A percentile compares a stretch with the other conserved stretches of the same genome.
These are phyloP conservation scores for Didymella pomorum DNA, from an alignment of 2,329 filamentous ascomycete species.

Conservation along the genomic window DNA sequence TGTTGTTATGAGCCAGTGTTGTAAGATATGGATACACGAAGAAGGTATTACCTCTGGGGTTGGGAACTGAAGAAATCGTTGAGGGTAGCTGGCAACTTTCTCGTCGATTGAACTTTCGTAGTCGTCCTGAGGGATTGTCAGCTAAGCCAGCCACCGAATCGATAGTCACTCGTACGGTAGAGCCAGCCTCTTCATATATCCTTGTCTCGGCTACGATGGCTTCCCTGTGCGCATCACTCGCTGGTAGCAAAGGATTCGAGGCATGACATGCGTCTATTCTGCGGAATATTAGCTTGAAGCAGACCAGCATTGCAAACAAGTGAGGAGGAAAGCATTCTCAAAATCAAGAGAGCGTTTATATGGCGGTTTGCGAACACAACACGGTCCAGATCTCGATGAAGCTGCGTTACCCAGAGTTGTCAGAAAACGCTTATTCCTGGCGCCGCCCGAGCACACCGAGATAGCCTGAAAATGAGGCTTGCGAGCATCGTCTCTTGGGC, in stretches of 20 bases:
- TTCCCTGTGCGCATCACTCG: constrained; percentile 60
- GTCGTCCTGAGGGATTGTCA: constrained; percentile 44
- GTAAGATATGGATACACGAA: neutral
- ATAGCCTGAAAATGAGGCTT: constrained; percentile 13
- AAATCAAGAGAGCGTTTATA: constrained; percentile 11
- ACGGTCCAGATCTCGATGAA: constrained; percentile 9
- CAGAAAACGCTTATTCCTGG: constrained; percentile 10
- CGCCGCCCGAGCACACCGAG: constrained; percentile 9
- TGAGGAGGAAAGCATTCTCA: neutral
- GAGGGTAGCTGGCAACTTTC: constrained; percentile 30
- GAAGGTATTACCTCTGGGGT: constrained; percentile 31
- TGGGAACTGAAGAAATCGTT: constrained; percentile 35
- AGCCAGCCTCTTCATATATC: constrained; percentile 66
- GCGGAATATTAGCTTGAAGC: constrained; percentile 23
- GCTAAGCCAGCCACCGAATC: constrained; percentile 1
- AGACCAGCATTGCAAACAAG: constrained; percentile 23
- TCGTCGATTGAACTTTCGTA: constrained; percentile 43
- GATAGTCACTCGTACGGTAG: constrained; percentile 58
- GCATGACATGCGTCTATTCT: constrained; percentile 54
- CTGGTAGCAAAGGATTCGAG: constrained; percentile 54
- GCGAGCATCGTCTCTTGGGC: constrained; percentile 12
- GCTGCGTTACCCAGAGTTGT: constrained; percentile 16
- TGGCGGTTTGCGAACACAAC: constrained; percentile 6
- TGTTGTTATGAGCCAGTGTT: constrained; percentile 12
- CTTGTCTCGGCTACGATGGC: constrained; percentile 73